Conservation (phyloP, 2,329 filamentous ascomycete genomes). For the Calonectria honghensis region DNA sequence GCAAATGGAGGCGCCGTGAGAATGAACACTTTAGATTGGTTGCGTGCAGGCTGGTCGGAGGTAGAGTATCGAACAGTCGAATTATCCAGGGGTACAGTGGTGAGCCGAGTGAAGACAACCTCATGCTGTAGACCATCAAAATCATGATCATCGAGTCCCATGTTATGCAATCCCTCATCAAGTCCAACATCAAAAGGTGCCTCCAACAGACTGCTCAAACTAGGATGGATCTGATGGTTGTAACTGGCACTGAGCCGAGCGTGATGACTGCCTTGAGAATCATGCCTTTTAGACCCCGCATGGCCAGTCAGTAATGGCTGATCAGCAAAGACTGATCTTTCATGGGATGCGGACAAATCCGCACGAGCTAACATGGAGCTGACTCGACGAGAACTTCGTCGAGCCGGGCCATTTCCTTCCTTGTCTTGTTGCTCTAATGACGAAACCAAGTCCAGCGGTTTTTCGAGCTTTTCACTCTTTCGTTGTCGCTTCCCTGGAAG, state of each 20-base stretch:
- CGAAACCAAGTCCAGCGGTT: constrained; percentile 78
- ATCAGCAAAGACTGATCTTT: constrained; percentile 87
- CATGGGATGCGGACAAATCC: constrained; percentile 89
- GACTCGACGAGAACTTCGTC: constrained; percentile 83
- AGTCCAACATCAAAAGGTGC: constrained; percentile 81
- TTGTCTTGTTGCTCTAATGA: constrained; percentile 82
- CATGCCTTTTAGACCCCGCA: constrained; percentile 75
- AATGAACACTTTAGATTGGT: constrained; percentile 80
- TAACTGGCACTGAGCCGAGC: constrained; percentile 64
- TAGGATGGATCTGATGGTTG: constrained; percentile 68
- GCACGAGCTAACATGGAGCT: constrained; percentile 93
- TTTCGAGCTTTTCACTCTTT: constrained; percentile 71
- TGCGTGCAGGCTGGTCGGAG: constrained; percentile 70
- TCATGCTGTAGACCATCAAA: constrained; percentile 83
- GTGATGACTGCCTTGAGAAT: constrained; percentile 77
- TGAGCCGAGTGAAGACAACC: constrained; percentile 82
- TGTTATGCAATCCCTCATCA: constrained; percentile 82
- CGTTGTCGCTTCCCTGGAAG: constrained; percentile 72
- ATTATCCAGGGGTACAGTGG: constrained; percentile 78
- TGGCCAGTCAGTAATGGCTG: constrained; percentile 66
- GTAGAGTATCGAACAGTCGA: constrained; percentile 77
- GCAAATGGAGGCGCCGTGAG: constrained; percentile 75
- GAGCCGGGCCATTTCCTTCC: constrained; percentile 69
- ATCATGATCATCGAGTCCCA: constrained; percentile 83
- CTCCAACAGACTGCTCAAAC: constrained; percentile 79